phyloP scores from a whole-genome alignment of 176 grass and related monocot species.

The Carex scoparia region DNA sequence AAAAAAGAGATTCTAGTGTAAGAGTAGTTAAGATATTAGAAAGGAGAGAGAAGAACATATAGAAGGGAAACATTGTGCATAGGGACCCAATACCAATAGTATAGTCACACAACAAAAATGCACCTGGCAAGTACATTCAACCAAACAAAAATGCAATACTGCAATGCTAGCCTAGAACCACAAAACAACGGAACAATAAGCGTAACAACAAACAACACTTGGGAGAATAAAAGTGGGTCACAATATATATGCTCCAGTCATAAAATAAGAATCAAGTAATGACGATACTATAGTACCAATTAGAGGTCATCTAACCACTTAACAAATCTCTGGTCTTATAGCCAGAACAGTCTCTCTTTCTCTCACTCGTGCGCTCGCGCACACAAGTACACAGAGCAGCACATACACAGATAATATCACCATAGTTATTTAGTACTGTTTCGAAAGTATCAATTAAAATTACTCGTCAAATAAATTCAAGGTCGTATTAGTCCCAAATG shows the following conservation, averaged over 20 bases:
- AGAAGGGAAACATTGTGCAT: not conserved
- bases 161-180: not conserved
- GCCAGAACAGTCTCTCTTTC: not conserved
- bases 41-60: not conserved
- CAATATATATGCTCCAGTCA: not conserved
- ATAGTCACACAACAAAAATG: not conserved
- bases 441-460: not conserved
- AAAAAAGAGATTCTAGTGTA: not conserved
- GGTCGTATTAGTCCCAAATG: not conserved
- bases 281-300: not conserved
- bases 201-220: not conserved
- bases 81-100: not conserved
- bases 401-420: not conserved
- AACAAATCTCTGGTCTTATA: not conserved
- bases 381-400: not conserved
- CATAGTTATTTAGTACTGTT: not conserved
- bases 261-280: not conserved
- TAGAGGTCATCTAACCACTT: slow-evolving; percentile 1
- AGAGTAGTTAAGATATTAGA: not conserved
- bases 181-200: not conserved
- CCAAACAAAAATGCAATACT: not conserved
- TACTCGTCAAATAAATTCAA: not conserved
- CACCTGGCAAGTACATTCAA: not conserved
- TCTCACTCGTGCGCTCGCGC: not conserved
- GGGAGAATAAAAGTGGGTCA: not conserved